Evolutionary conservation across 495 filamentous ascomycete species (phyloP).

Genomic region (Penicillium psychrofluorescens): DNA sequence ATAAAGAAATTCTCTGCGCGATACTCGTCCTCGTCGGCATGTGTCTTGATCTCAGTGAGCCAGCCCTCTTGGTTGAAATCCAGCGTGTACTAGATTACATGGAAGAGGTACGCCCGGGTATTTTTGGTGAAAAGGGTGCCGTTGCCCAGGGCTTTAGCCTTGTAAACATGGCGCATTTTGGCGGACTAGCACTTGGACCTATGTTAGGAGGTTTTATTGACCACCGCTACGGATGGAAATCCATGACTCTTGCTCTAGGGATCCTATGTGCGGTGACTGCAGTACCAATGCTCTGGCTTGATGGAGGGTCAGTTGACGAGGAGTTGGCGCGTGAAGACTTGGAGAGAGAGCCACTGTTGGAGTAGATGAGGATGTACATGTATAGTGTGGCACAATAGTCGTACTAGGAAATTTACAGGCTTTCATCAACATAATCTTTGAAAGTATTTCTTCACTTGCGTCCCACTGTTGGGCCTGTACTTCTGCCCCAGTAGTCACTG

Average conservation of each 20-base stretch:
- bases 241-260: constrained; percentile 14
- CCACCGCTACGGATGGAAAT: constrained; percentile 7
- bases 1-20: constrained; percentile 21
- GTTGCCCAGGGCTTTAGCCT: constrained; percentile 51
- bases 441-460: no score
- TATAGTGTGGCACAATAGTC: not conserved
- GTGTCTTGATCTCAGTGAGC: constrained; percentile 15
- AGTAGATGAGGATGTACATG: not conserved
- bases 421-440: no score
- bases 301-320: not conserved
- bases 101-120: constrained; percentile 44
- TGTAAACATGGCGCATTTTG: constrained; percentile 37
- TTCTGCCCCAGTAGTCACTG: not conserved
- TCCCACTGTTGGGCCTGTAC: no score
- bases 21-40: constrained; percentile 20
- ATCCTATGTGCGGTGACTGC: constrained; percentile 13
- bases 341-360: constrained; percentile 6
- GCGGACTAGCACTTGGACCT: constrained; percentile 10
- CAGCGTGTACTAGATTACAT: constrained; percentile 52
- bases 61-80: constrained; percentile 47
- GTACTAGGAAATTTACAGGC: no score
- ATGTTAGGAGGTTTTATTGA: constrained; percentile 11
- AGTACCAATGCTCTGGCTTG: constrained; percentile 13
- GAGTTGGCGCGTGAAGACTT: constrained; percentile 1
- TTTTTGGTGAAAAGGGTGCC: constrained; percentile 40